Evolutionary conservation across 2,329 filamentous ascomycete species (phyloP), one percentile per base, ranked within the genome.

Genomic region (Acarospora socialis): DNA sequence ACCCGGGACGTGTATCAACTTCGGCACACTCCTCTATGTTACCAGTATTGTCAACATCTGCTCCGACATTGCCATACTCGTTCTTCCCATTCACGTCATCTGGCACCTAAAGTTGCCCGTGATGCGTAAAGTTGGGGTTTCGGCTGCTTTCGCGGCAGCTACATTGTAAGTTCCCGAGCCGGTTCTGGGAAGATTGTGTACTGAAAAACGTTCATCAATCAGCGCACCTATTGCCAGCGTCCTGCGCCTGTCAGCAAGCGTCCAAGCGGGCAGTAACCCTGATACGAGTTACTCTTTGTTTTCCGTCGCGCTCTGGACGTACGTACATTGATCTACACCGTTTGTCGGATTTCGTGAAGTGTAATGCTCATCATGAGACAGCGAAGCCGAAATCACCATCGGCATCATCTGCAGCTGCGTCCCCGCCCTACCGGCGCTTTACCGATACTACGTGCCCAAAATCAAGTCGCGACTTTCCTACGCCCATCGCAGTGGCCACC

Each of bases 231-330:
- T 46, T 15, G 37, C 41, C 5, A 48, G 44, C 20, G 35, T 49
- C 15, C 44, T 49, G 41, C 39, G 45, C 22, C 38, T 49, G 9
- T 32, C 32, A 6, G 34, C 43, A 17, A 45, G 46, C 30, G 32
- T 47, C 24, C 24, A 31, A 13, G 43, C 42, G 31, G 32, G 32
- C 8, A 21, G 29, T 24, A 41, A 32, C 12, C 17, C 29, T 2
- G 45, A 46, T 32, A 43, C 40, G 26, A 47, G 45, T 3, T 39
- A 45, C 12, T 43, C 43, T 30, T 45, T 44, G 39, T 47, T 47
- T 22, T 38, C 43, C 7, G 38, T 43, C 21, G 42, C 46, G 17
- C 30, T 49, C 3, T 48, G 46, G 46, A 46, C 46, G 46, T 47
- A 39, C 36, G 43, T 33, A 3, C 16, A 21, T n/a, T 10, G 4